Evolutionary conservation across 2,329 filamentous ascomycete species (phyloP).

Genomic region (Blastomyces parvus): DNA sequence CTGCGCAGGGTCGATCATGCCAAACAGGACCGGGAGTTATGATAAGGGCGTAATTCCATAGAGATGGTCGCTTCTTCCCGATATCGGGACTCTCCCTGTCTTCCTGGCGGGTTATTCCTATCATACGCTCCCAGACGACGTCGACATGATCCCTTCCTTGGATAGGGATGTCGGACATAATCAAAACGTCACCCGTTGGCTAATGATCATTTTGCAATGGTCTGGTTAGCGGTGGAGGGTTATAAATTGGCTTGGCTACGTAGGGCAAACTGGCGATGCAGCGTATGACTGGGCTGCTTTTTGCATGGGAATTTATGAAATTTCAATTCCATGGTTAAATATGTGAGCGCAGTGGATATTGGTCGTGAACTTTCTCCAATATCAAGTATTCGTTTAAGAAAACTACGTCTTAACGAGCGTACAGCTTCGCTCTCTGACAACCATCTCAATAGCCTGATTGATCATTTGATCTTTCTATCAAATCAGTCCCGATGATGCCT

Average conservation of each 20-base stretch:
- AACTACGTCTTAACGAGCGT: too few relatives aligned
- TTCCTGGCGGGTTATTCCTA: not conserved
- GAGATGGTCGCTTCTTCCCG: not conserved
- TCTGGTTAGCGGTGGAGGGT: not conserved
- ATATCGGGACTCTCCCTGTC: not conserved
- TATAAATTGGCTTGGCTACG: not conserved
- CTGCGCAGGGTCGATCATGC: not conserved
- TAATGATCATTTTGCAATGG: not conserved
- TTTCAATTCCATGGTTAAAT: too few relatives aligned
- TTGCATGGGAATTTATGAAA: not conserved
- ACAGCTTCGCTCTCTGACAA: too few relatives aligned
- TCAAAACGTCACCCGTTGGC: not conserved
- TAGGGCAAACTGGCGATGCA: not conserved
- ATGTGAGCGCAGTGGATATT: too few relatives aligned
- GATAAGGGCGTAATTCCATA: not conserved
- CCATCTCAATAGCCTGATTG: too few relatives aligned
- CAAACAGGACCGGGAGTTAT: too few relatives aligned
- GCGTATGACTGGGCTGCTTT: not conserved
- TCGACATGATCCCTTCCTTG: not conserved
- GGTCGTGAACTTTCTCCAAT: not conserved
- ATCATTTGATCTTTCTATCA: too few relatives aligned
- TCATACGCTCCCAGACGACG: not conserved
- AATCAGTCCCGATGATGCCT: too few relatives aligned
- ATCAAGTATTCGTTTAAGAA: too few relatives aligned
- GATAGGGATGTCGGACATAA: not conserved